Conservation (phyloP, 768 basidiomycete species). For the Vararia minispora region DNA sequence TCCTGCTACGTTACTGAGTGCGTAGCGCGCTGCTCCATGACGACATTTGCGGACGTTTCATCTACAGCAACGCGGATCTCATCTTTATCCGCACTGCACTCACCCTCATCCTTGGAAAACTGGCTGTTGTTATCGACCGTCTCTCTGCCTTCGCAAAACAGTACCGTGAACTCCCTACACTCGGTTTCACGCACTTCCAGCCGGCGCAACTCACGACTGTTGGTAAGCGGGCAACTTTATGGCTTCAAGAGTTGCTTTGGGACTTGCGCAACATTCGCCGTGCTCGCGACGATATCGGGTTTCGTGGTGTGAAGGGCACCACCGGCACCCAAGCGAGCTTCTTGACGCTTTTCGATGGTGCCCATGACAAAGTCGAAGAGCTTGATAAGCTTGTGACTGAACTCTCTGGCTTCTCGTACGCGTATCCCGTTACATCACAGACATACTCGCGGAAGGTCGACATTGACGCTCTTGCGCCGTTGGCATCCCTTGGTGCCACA, state of each 20-base stretch:
- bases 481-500: slow-evolving; percentile 85
- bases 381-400: slow-evolving; percentile 85
- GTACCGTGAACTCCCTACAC: slow-evolving; percentile 80
- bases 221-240: slow-evolving; percentile 91
- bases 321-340: slow-evolving; percentile 98
- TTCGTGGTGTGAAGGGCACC: slow-evolving; percentile 98
- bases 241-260: slow-evolving; percentile 95
- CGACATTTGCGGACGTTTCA: neutral
- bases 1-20: slow-evolving; percentile 99
- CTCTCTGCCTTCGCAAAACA: slow-evolving; percentile 76
- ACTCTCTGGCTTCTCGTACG: slow-evolving; percentile 86
- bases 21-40: slow-evolving; percentile 17
- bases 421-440: slow-evolving; percentile 96
- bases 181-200: slow-evolving; percentile 99
- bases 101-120: slow-evolving; percentile 72
- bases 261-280: slow-evolving; percentile 89
- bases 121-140: slow-evolving; percentile 85
- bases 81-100: slow-evolving; percentile 91
- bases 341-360: slow-evolving; percentile 85
- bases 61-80: slow-evolving; percentile 87
- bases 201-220: slow-evolving; percentile 98
- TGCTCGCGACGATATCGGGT: slow-evolving; percentile 85
- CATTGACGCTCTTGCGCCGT: slow-evolving; percentile 79
- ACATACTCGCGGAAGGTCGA: slow-evolving; percentile 99
- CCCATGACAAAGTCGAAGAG: slow-evolving; percentile 89